Evolutionary conservation across 2,329 filamentous ascomycete species (phyloP), one percentile per base, ranked within the genome.

Genomic region (Penicillium sp.): DNA sequence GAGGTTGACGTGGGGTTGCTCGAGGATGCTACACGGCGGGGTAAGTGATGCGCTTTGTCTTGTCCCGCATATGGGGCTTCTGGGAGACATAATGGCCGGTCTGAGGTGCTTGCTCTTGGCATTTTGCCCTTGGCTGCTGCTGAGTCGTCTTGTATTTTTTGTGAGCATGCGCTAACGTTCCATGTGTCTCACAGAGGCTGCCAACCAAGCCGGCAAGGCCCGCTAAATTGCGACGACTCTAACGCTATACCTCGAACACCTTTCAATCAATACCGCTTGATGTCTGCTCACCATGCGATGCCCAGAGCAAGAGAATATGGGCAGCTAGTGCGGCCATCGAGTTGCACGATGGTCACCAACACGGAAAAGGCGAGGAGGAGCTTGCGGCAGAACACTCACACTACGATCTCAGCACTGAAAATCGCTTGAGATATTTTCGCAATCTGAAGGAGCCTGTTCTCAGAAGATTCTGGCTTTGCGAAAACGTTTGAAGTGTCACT

Each of bases 1-100:
- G 87, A 89, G 41, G 91, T 96, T 36, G 92, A 96, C 69, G 87
- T 91, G 24, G 87, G 89, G 31, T 74, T 96, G 57, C 75, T 96
- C 56, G 92, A 96, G 77, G 92, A 96, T 77, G 92, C 92, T 18
- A 95, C 90, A 54, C 84, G 90, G 72, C 86, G 90, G 85, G 89
- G 89, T 89, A 76, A 56, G 69, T 70, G 24, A 45, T 50, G 29
- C 31, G 33, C 47, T 38, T 8, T 34, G 31, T 33, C 47, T 36
- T 31, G 26, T 38, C 13, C 42, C 18, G 16, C 13, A 6, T 18
- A 21, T 21, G 36, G 28, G 28, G 6, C 3, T 12, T 29, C 10
- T 12, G 28, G 28, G 36, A 21, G 16, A 39, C 18, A 13, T 18
- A 10, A 21, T 39, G 16, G 36, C 36, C 18, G 13, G n/a, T 36